Evolutionary conservation across 1,284 basidiomycete genomes (phyloP), one percentile per base, ranked within the genome.

Genomic region (Golubevia sp.): DNA sequence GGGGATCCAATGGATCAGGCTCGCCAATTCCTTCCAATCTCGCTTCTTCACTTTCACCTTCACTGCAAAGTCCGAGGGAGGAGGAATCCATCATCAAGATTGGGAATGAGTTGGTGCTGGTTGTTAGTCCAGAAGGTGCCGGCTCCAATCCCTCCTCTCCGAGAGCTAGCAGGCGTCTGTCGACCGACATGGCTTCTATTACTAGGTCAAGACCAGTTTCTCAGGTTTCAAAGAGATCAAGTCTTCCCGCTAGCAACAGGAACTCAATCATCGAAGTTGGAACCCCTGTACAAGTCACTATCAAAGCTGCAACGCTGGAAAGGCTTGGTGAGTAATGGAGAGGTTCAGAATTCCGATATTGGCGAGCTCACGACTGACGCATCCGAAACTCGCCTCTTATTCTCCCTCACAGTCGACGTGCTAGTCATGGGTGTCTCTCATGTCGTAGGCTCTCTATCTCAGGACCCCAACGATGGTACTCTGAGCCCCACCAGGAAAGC

Each of bases 341-440:
- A n/a, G n/a, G n/a, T n/a, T n/a, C n/a, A n/a, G n/a, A n/a, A n/a
- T n/a, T n/a, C n/a, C n/a, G n/a, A n/a, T n/a, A n/a, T n/a, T n/a
- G n/a, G n/a, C n/a, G n/a, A n/a, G n/a, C n/a, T n/a, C n/a, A n/a
- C n/a, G n/a, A n/a, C n/a, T n/a, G n/a, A n/a, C n/a, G n/a, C n/a
- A n/a, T 13, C 49, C 56, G 6, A 15, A 57, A 7, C 21, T 25
- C 6, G 5, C 55, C 52, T 34, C 59, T 34, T 44, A 18, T 30
- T 8, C 20, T 20, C 6, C 49, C 50, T n/a, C 49, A 21, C 64
- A 55, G 72, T 82, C 51, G 80, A 83, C 51, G 56, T 82, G 2
- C 67, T 83, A 25, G 79, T 82, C 18, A 70, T 83, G 62, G 79
- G 79, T 0, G 69, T 82, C 1, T 64, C 70, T 48, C 79, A 82